phyloP scores from a whole-genome alignment of 352 stramenopile species.

The Globisporangium irregulare region DNA sequence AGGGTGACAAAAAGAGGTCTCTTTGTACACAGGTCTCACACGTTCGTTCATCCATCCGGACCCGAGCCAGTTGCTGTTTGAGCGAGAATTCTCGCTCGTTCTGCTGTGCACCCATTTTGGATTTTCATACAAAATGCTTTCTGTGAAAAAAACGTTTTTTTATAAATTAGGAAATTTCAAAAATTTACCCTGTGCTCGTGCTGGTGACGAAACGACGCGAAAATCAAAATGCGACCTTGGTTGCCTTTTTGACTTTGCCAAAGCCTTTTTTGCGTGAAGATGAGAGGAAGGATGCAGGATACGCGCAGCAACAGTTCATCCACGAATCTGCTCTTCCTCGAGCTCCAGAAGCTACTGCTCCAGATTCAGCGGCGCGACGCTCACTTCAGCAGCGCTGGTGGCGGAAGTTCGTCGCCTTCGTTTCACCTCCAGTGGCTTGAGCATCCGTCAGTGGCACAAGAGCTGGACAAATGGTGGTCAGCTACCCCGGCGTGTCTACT shows the following conservation, averaged over 20 bases:
- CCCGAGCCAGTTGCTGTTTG: no score
- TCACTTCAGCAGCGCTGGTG: not conserved
- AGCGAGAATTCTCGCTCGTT: no score
- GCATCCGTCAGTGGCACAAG: not conserved
- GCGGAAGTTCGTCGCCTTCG: not conserved
- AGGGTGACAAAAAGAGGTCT: no score
- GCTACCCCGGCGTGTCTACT: not conserved
- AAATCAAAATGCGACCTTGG: no score
- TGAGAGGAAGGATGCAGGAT: not conserved
- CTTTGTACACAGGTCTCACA: no score
- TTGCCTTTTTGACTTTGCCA: no score
- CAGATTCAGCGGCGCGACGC: not conserved
- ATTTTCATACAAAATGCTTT: conserved; percentile 1
- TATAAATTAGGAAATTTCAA: no score
- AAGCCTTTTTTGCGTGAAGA: not conserved
- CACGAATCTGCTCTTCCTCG: not conserved
- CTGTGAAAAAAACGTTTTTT: no score
- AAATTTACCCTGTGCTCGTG: no score
- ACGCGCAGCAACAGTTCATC: not conserved
- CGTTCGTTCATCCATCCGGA: no score
- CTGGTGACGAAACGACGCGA: no score
- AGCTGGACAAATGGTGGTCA: conserved; percentile 9
- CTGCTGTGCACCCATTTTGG: not conserved
- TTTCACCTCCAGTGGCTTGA: conserved; percentile 2
- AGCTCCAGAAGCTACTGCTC: not conserved